phyloP scores from a whole-genome alignment of 176 grass and related monocot genomes.

The Aegilops umbellulata region DNA sequence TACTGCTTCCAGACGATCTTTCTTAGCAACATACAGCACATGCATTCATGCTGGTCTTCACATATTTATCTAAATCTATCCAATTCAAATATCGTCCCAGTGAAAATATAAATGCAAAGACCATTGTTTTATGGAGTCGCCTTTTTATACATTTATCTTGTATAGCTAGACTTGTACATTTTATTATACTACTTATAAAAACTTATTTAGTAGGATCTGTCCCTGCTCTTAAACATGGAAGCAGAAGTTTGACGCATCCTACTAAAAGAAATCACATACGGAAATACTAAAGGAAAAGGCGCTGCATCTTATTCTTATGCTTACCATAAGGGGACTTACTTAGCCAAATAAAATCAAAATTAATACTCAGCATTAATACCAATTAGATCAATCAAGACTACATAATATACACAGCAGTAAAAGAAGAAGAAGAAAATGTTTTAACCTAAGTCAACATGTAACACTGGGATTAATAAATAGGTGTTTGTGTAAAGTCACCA shows the following conservation, averaged over 20 bases:
- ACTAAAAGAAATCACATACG: background rate
- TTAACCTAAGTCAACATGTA: background rate
- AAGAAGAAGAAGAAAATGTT: background rate
- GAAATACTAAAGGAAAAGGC: background rate
- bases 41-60: background rate
- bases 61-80: conserved; percentile 13
- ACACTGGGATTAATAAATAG: background rate
- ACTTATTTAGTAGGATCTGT: background rate
- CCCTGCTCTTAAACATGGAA: background rate
- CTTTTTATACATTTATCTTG: background rate
- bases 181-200: background rate
- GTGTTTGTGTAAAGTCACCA: background rate
- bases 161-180: background rate
- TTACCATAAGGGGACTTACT: background rate
- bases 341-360: background rate
- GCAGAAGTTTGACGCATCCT: background rate
- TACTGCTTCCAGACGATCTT: background rate
- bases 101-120: conserved; percentile 16
- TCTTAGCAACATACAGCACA: conserved; percentile 9
- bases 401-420: background rate
- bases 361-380: background rate
- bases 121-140: background rate
- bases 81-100: background rate
- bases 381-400: background rate
- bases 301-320: background rate